Conservation (phyloP, 345 rosid genomes). For the Aquilaria yunnanensis region DNA sequence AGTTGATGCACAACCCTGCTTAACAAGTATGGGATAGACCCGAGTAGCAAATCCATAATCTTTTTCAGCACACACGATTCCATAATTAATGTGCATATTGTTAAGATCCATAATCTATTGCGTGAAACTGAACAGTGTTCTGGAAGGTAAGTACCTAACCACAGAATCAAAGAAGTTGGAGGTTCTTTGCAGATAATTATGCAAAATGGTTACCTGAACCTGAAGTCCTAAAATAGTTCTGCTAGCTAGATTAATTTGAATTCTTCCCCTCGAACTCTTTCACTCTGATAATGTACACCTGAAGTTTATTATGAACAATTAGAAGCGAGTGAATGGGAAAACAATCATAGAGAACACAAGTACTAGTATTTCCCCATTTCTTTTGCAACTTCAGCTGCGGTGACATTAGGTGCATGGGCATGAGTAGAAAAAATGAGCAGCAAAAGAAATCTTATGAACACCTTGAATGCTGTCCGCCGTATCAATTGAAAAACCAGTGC, state of each 20-base stretch:
- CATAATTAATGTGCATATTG: conserved; percentile 2
- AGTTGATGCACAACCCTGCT: too few relatives aligned
- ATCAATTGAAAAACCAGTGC: conserved; percentile 53
- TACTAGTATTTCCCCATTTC: too few relatives aligned
- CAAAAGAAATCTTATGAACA: conserved; percentile 5
- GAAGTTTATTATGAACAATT: background rate
- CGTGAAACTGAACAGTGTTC: background rate
- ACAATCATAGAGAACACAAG: background rate
- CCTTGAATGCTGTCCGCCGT: conserved; percentile 44
- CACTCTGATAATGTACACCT: conserved; percentile 40
- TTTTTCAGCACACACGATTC: background rate
- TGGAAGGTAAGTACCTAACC: background rate
- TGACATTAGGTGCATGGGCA: background rate
- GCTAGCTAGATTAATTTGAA: conserved; percentile 8
- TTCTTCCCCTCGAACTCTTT: conserved; percentile 19
- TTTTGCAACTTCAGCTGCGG: too few relatives aligned
- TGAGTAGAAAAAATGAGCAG: background rate
- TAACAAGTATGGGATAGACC: too few relatives aligned
- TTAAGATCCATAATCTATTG: background rate
- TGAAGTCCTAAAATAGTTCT: background rate
- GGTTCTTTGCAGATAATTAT: background rate
- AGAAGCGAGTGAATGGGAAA: background rate
- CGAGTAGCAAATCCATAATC: too few relatives aligned
- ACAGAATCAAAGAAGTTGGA: background rate
- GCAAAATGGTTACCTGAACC: conserved; percentile 6